Conservation (phyloP, 164 flowering plant species). For the Umbellularia californica region DNA sequence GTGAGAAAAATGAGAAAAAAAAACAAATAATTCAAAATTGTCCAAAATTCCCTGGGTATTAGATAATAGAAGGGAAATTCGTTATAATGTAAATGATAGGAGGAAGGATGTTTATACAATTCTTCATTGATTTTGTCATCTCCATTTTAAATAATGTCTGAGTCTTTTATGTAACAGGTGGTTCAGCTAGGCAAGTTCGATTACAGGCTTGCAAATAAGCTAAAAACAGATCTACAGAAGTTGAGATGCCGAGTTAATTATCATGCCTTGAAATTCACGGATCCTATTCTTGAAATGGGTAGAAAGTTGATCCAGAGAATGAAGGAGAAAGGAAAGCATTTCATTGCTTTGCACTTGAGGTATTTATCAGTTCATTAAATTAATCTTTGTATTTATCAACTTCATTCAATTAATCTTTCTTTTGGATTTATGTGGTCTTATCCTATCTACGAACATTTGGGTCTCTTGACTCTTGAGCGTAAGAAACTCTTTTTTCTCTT, state of each 20-base stretch:
- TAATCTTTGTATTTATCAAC: neutral
- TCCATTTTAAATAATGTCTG: neutral
- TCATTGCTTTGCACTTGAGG: slow-evolving; percentile 81
- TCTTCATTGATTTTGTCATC: neutral
- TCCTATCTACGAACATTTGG: neutral
- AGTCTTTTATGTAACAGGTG: slow-evolving; percentile 35
- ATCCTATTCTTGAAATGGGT: slow-evolving; percentile 61
- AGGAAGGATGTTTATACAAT: neutral
- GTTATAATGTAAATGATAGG: neutral
- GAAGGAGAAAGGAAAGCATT: slow-evolving; percentile 65
- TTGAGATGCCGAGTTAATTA: slow-evolving; percentile 87
- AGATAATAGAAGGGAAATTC: no score
- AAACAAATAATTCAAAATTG: no score
- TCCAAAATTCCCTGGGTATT: no score
- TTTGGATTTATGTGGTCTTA: neutral
- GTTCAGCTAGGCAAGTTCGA: slow-evolving; percentile 81
- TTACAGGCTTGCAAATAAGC: slow-evolving; percentile 76
- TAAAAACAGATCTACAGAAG: slow-evolving; percentile 69
- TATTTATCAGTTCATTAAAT: slow-evolving; percentile 10
- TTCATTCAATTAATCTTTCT: neutral
- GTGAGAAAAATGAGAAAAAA: no score
- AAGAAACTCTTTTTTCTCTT: neutral
- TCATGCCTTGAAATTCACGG: slow-evolving; percentile 77
- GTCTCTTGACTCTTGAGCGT: neutral
- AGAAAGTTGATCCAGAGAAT: slow-evolving; percentile 50